Base-by-base conservation (phyloP, 345 rosid species). In the Arabis alpina region DNA sequence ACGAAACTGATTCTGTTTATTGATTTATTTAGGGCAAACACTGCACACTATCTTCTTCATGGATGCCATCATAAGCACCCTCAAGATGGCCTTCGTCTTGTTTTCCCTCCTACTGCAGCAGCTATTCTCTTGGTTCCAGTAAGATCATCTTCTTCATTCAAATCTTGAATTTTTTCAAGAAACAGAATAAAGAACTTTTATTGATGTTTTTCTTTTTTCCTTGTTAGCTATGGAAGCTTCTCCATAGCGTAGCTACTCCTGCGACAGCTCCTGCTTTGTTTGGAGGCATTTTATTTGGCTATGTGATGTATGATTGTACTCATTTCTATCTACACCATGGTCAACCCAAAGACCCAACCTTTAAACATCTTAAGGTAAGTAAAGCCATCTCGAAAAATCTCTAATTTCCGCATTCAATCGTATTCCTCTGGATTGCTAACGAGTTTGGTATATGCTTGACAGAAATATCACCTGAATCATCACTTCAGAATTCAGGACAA, bases 11-110 rank as follows among this genome's bases (percentile, higher is more conserved):
- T 37, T 54, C 10, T 25, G 16, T 68, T 44, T 41, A 4, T 34
- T 34, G 23, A 19, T 37, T 52, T 50, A 1, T 76, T 23, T 48
- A 90, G 96, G 96, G 87, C 86, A 61, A 90, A 88, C 77, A 90
- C 96, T 0, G 16, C 74, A 4, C 96, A 90, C 75, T 90, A 90
- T 77, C 96, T 90, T 77, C 72, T 90, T 68, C 96, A 90, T 77
- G 96, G 96, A 65, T 90, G 96, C 71, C 96, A 90, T 72, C 96
- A 88, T 51, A 90, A 90, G 82, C 96, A 90, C 78, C 96, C 96
- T 30, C 89, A 86, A 87, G 96, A 90, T 65, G 85, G 93, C 50
- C 82, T 90, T 37, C 79, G 96, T 15, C 96, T 90, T 76, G 96
- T 90, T 63, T 88, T 88, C 62, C 96, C 96, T 72, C 96, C 96